phyloP scores from a whole-genome alignment of 352 stramenopile genomes.

The Globisporangium solare region DNA sequence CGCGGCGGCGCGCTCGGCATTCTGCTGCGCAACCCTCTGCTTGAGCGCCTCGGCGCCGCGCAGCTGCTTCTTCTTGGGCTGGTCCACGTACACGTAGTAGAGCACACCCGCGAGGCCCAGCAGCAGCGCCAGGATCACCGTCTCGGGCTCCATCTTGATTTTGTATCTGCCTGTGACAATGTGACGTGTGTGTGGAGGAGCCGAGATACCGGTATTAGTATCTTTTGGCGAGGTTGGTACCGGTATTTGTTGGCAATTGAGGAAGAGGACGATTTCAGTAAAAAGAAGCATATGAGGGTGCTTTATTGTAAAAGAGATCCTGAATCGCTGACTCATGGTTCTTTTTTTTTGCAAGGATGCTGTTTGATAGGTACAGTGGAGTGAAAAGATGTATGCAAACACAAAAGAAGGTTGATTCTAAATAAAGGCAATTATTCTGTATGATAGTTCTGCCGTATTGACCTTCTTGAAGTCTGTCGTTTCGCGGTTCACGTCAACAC shows the following conservation, averaged over 20 bases:
- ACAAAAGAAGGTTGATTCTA: too few species aligned
- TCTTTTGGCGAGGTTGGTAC: background rate
- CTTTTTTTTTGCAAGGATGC: background rate
- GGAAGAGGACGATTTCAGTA: too few species aligned
- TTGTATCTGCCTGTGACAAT: background rate
- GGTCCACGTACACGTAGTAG: conserved; percentile 67
- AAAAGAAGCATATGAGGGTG: too few species aligned
- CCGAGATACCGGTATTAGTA: background rate
- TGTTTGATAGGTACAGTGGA: too few species aligned
- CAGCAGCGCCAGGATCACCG: conserved; percentile 51
- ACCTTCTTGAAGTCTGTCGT: background rate
- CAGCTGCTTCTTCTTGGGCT: conserved; percentile 32
- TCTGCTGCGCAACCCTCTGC: conserved; percentile 47
- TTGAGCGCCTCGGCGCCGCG: conserved; percentile 27
- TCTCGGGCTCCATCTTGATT: conserved; percentile 20
- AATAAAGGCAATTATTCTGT: too few species aligned
- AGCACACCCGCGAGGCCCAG: conserved; percentile 44
- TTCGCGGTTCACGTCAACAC: conserved; percentile 12
- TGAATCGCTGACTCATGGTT: background rate
- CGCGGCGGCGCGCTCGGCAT: conserved; percentile 38
- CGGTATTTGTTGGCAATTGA: background rate
- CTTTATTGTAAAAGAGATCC: too few species aligned
- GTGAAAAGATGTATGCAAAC: too few species aligned
- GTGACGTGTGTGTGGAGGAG: background rate
- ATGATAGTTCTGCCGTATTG: too few species aligned